Base-by-base conservation (phyloP, 495 filamentous ascomycete genomes). In the Aspergillus steynii region DNA sequence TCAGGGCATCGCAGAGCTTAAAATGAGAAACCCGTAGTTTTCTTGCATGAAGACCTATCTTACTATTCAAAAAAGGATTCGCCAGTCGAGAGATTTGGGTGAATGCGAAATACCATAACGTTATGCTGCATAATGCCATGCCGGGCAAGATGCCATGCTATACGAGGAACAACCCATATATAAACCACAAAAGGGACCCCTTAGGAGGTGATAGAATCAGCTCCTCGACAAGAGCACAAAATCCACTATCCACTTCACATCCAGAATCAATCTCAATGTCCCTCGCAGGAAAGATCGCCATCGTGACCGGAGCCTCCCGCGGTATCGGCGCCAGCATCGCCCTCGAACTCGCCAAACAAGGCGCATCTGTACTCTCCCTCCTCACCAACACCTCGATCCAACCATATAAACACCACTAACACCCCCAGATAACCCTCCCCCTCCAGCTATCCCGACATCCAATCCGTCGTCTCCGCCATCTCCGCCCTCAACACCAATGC, bases 241-340 rank as follows among this genome's bases (percentile, higher is more conserved):
- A 20, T 20, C 20, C 20, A 20, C 20, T 20, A 20, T 20, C 20
- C 20, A 20, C 20, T 20, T 20, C 20, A 20, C 20, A 20, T 20
- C 20, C 20, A 20, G 20, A 37, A 37, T 8, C 7, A 42, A 14
- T 7, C 34, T 12, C 8, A 27, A 53, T 53, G 50, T 29, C 27
- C 4, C 68, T 79, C 15, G 26, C 61, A n/a, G 72, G 72, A 54
- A 79, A 78, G 62, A 61, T 68, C 25, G 78, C 74, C 56, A 75
- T 78, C 26, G 59, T 79, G 42, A 80, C 77, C n/a, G 65, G 65
- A 15, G 64, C 42, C 49, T 69, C 65, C 27, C 64, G 70, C 14
- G 64, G 67, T 2, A 61, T 69, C 31, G 67, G 67, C 31, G 61
- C 65, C 12, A 50, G 58, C 34, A 62, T 69, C 29, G 67, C 67